Percentiles rank a stretch among this genome's conserved stretches.
Conservation (phyloP, 805 yeast species). For the Candida gorgasii region DNA sequence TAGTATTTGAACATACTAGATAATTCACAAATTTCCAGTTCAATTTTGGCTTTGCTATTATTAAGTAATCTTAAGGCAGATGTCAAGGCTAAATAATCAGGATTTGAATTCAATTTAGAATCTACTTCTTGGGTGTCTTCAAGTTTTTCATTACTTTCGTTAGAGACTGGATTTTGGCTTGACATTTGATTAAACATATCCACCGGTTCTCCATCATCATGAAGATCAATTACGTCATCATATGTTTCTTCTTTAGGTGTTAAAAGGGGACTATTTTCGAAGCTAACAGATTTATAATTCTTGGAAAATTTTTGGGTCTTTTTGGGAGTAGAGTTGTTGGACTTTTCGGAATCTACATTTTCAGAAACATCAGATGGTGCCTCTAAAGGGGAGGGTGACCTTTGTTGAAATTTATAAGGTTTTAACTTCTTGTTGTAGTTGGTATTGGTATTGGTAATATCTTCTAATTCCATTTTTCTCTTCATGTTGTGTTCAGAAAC, state of each 20-base stretch:
- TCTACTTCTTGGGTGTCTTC: neutral
- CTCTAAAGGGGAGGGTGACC: conserved; percentile 26
- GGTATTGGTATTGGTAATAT: conserved; percentile 33
- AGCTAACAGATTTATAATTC: conserved; percentile 14
- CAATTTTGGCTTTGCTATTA: conserved; percentile 23
- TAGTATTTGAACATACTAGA: conserved; percentile 27
- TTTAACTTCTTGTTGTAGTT: conserved; percentile 22
- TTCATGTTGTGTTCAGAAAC: conserved; percentile 22
- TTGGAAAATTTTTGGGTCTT: neutral
- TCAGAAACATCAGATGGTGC: conserved; percentile 11
- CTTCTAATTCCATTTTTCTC: conserved; percentile 39
- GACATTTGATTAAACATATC: neutral
- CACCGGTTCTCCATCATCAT: conserved; percentile 1
- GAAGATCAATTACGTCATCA: conserved; percentile 19
- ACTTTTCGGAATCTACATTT: conserved; percentile 8
- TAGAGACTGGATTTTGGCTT: neutral
- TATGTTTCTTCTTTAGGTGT: conserved; percentile 46
- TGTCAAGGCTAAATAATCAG: conserved; percentile 38
- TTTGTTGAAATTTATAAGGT: conserved; percentile 12
- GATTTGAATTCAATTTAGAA: conserved; percentile 18
- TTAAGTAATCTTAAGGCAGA: conserved; percentile 32
- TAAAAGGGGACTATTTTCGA: conserved; percentile 28
- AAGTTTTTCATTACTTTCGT: neutral
- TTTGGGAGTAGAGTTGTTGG: conserved; percentile 4
- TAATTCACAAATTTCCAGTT: conserved; percentile 31